phyloP scores from a whole-genome alignment of 768 basidiomycete species.

The Tricholoma sp. region DNA sequence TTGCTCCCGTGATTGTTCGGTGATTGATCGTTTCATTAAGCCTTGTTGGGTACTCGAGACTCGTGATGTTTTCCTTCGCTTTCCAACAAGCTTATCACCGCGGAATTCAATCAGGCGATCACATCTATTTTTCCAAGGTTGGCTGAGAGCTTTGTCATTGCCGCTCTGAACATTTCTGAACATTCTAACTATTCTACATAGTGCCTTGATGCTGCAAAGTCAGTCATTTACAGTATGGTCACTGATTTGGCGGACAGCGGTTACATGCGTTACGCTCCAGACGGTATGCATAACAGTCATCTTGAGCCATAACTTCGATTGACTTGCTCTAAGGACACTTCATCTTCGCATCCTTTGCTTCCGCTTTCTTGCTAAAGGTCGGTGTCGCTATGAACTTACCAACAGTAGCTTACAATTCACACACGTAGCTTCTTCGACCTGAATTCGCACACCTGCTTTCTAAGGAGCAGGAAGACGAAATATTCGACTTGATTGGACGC shows the following conservation, averaged over 20 bases:
- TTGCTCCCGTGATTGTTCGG: not conserved
- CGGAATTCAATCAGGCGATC: constrained; percentile 56
- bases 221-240: constrained; percentile 61
- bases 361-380: constrained; percentile 79
- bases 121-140: constrained; percentile 67
- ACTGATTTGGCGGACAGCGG: constrained; percentile 64
- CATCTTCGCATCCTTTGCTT: constrained; percentile 76
- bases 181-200: constrained; percentile 19
- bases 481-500: constrained; percentile 66
- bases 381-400: constrained; percentile 6
- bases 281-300: constrained; percentile 40
- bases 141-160: constrained; percentile 6
- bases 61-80: constrained; percentile 85
- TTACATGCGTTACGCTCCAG: constrained; percentile 75
- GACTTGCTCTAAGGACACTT: constrained; percentile 50
- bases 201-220: constrained; percentile 70
- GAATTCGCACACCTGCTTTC: constrained; percentile 63
- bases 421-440: constrained; percentile 58
- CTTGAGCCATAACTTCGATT: not conserved
- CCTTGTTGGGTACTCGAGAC: constrained; percentile 69
- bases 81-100: constrained; percentile 80
- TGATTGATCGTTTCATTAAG: constrained; percentile 27
- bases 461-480: constrained; percentile 61
- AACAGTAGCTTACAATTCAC: not conserved
- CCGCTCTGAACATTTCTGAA: not conserved